Percentiles rank a stretch among this genome's conserved stretches.
Conservation (phyloP, 1,284 basidiomycete species). For the Rhodotorula sp. region DNA sequence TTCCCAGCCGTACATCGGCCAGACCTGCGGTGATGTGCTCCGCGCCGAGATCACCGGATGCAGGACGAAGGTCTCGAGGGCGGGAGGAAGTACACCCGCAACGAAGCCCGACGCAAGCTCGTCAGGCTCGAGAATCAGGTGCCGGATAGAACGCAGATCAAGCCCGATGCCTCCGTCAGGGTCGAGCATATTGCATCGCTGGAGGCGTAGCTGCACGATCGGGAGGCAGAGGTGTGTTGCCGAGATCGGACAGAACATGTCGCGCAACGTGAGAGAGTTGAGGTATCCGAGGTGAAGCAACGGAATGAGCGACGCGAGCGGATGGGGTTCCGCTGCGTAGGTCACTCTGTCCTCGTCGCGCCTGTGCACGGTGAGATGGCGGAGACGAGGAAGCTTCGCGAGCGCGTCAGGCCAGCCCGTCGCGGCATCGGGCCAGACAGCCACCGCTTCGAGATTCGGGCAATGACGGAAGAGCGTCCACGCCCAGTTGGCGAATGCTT, state of each 20-base stretch:
- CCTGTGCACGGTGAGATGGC: background rate
- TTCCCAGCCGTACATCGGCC: no score
- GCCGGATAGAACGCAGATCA: background rate
- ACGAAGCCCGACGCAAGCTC: no score
- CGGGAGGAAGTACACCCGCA: background rate
- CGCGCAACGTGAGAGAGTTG: background rate
- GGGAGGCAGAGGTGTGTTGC: background rate
- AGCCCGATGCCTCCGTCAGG: background rate
- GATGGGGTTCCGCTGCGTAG: background rate
- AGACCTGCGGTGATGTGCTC: no score
- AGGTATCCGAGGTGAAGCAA: background rate
- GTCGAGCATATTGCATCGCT: background rate
- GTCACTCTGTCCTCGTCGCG: background rate
- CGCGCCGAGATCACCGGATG: no score
- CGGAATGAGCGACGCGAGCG: background rate
- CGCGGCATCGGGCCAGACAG: background rate
- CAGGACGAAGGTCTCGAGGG: background rate
- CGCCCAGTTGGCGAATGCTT: background rate
- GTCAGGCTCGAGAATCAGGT: background rate
- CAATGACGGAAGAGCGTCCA: background rate
- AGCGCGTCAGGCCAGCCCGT: no score
- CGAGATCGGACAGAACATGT: background rate
- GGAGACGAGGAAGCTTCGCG: background rate
- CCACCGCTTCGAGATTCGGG: background rate
- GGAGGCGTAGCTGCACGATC: background rate